A percentile compares a stretch with the other conserved stretches of the same genome.
These are phyloP conservation scores for Phytophthora macrochlamydospora DNA, from an alignment of 352 stramenopile genomes.

Conservation along the genomic window DNA sequence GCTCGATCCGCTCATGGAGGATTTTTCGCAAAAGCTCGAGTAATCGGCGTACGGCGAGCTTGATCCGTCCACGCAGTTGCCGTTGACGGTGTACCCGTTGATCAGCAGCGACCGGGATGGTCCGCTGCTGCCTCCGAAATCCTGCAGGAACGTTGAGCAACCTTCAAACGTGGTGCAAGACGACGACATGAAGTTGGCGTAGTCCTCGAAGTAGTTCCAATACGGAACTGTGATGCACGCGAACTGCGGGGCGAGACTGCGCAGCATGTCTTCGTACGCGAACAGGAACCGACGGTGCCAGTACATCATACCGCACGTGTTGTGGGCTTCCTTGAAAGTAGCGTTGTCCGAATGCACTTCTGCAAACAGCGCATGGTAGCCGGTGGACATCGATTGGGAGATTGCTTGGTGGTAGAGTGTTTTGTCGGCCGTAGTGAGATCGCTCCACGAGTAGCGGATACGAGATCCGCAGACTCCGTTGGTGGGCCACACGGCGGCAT, in stretches of 20 bases:
- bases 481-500: constrained; percentile 22
- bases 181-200: constrained; percentile 41
- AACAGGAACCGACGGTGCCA: constrained; percentile 77
- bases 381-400: constrained; percentile 47
- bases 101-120: constrained; percentile 14
- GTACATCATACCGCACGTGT: constrained; percentile 61
- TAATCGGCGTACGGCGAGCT: constrained; percentile 34
- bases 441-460: constrained; percentile 54
- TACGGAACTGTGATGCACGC: constrained; percentile 79
- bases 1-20: constrained; percentile 22
- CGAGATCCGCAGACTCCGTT: constrained; percentile 46
- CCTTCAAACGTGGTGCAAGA: constrained; percentile 48
- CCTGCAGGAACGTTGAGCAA: constrained; percentile 67
- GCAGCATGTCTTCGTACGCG: constrained; percentile 81
- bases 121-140: constrained; percentile 62
- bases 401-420: constrained; percentile 72
- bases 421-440: constrained; percentile 51
- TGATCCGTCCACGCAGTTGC: constrained; percentile 35
- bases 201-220: constrained; percentile 82
- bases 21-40: constrained; percentile 62
- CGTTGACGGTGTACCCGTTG: constrained; percentile 27
- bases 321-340: constrained; percentile 46
- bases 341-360: constrained; percentile 54
- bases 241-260: constrained; percentile 58
- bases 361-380: constrained; percentile 61